These are phyloP conservation scores for Mycena rosella DNA, from an alignment of 768 basidiomycete genomes.

Conservation along the genomic window DNA sequence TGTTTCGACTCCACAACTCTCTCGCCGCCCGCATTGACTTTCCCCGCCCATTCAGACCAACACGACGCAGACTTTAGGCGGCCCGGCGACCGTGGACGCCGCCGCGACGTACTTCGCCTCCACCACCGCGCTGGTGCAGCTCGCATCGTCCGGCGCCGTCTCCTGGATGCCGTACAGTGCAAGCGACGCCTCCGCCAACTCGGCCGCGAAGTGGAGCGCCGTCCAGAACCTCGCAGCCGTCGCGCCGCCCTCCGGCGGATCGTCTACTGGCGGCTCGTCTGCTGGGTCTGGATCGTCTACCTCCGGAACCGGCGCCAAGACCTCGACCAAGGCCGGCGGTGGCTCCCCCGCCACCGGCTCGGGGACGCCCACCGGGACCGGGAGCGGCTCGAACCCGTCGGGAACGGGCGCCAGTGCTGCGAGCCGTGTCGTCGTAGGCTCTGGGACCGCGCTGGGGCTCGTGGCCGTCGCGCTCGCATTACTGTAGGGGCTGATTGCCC, in stretches of 20 bases:
- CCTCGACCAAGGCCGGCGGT: not conserved
- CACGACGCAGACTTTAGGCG: slow-evolving; percentile 70
- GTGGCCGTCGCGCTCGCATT: slow-evolving; percentile 25
- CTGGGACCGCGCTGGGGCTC: slow-evolving; percentile 24
- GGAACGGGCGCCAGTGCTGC: slow-evolving; percentile 13
- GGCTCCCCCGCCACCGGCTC: not conserved
- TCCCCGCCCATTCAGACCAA: slow-evolving; percentile 61
- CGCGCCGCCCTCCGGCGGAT: slow-evolving; percentile 34
- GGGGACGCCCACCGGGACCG: not conserved
- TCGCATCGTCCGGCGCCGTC: slow-evolving; percentile 70
- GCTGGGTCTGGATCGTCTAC: not conserved
- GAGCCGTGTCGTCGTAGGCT: slow-evolving; percentile 14
- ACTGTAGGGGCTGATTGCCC: slow-evolving; percentile 7
- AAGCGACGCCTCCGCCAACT: slow-evolving; percentile 57
- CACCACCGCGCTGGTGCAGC: slow-evolving; percentile 72
- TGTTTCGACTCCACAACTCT: slow-evolving; percentile 12
- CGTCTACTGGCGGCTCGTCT: slow-evolving; percentile 2
- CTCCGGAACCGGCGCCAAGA: not conserved
- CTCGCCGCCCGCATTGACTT: not conserved
- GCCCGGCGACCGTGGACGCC: slow-evolving; percentile 72
- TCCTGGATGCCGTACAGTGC: slow-evolving; percentile 71
- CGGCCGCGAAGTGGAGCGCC: slow-evolving; percentile 61
- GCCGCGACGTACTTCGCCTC: slow-evolving; percentile 74
- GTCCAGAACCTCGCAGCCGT: slow-evolving; percentile 60
- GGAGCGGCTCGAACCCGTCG: not conserved